These are phyloP conservation scores for Solanum hybrid DNA, from an alignment of 305 asterid genomes.

Conservation along the genomic window DNA sequence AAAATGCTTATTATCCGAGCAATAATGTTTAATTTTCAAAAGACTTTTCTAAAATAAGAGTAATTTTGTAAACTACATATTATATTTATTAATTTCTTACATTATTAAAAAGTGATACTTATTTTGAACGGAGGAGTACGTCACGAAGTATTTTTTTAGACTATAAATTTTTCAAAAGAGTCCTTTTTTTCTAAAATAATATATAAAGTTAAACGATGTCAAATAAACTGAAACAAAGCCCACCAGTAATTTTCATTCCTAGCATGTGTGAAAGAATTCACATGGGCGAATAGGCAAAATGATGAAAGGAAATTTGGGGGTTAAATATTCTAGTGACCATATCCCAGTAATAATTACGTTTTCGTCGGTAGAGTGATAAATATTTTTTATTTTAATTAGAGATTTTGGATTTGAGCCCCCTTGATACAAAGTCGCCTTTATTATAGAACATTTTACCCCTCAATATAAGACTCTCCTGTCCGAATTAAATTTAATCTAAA, in stretches of 20 bases:
- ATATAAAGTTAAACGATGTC: too few species aligned
- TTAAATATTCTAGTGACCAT: not conserved
- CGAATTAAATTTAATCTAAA: too few species aligned
- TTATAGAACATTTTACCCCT: too few species aligned
- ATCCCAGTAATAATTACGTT: not conserved
- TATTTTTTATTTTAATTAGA: too few species aligned
- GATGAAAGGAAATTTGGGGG: not conserved
- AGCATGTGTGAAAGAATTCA: not conserved
- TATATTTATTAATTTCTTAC: not conserved
- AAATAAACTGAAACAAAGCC: not conserved
- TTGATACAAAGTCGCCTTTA: too few species aligned
- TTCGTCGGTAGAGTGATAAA: too few species aligned
- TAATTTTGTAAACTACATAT: too few species aligned
- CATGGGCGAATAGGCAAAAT: not conserved
- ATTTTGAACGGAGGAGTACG: too few species aligned
- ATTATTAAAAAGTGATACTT: not conserved
- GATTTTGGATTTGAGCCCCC: fast-evolving
- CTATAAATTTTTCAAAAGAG: not conserved
- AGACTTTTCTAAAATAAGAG: too few species aligned
- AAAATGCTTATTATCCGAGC: not conserved
- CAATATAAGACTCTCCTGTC: not conserved
- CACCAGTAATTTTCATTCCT: not conserved
- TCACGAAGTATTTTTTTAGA: too few species aligned
- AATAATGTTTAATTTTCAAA: too few species aligned
- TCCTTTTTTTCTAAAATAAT: too few species aligned